Conservation (phyloP, 805 yeast species). For the Millerozyma acaciae region DNA sequence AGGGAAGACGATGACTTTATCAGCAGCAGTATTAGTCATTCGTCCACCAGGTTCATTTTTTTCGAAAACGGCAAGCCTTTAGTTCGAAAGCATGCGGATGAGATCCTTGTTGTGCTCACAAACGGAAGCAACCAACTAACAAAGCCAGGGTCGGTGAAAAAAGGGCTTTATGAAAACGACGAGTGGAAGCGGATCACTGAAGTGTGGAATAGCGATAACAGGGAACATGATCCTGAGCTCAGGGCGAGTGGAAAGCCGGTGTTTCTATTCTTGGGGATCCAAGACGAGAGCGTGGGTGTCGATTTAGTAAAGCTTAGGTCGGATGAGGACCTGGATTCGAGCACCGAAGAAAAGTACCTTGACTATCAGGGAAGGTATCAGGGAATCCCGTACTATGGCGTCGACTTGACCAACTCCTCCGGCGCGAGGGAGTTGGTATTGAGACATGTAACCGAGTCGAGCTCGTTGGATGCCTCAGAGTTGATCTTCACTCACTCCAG, state of each 20-base stretch:
- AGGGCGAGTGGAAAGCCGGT: constrained; percentile 34
- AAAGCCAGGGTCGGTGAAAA: constrained; percentile 12
- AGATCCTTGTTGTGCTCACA: constrained; percentile 31
- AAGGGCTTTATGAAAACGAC: constrained; percentile 19
- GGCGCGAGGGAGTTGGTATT: constrained; percentile 35
- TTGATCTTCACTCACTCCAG: constrained; percentile 32
- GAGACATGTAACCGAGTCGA: constrained; percentile 14
- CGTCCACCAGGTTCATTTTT: constrained; percentile 49
- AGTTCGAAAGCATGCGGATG: constrained; percentile 24
- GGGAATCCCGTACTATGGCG: constrained; percentile 64
- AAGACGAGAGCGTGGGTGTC: constrained; percentile 43
- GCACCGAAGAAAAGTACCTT: constrained; percentile 29
- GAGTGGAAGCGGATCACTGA: constrained; percentile 15
- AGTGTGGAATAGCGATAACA: constrained; percentile 31
- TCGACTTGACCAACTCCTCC: constrained; percentile 51
- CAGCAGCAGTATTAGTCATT: constrained; percentile 39
- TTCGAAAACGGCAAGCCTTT: constrained; percentile 29
- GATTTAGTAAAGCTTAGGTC: constrained; percentile 26
- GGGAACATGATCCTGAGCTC: constrained; percentile 36
- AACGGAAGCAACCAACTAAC: constrained; percentile 32
- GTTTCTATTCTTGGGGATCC: constrained; percentile 42
- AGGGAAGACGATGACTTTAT: constrained; percentile 55
- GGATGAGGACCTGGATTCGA: constrained; percentile 15
- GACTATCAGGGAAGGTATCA: constrained; percentile 45
- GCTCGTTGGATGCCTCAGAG: constrained; percentile 10